Evolutionary conservation across 768 basidiomycete species (phyloP).

Genomic region (Tricholoma flavovirens): DNA sequence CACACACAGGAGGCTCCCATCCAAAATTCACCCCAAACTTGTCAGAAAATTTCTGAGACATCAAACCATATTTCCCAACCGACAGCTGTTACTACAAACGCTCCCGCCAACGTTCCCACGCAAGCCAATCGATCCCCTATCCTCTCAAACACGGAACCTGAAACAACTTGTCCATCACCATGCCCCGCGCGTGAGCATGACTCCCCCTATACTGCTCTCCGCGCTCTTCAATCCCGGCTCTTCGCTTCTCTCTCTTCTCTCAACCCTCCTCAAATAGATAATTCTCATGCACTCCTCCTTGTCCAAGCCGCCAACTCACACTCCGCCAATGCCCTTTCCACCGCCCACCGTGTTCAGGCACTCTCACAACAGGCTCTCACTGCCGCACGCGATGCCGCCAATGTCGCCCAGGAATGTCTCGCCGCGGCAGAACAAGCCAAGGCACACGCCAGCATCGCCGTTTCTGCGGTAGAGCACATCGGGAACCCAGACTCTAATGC

Average conservation of each 20-base stretch:
- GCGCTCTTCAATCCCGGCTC: slow-evolving; percentile 18
- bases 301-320: slow-evolving; percentile 21
- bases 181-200: background rate
- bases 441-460: slow-evolving; percentile 16
- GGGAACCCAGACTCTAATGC: background rate
- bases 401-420: slow-evolving; percentile 23
- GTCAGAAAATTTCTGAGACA: background rate
- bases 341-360: slow-evolving; percentile 21
- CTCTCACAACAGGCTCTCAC: slow-evolving; percentile 26
- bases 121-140: background rate
- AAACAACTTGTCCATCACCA: background rate
- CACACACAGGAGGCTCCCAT: background rate
- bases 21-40: background rate
- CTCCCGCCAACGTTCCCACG: background rate
- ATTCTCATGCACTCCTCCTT: slow-evolving; percentile 12
- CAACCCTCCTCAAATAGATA: slow-evolving; percentile 9
- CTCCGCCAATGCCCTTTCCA: slow-evolving; percentile 16
- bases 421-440: slow-evolving; percentile 19
- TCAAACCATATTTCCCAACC: background rate
- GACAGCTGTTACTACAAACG: background rate
- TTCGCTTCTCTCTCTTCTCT: slow-evolving; percentile 17
- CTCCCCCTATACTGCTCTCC: slow-evolving; percentile 14
- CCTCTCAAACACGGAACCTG: background rate
- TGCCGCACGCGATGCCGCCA: slow-evolving; percentile 22
- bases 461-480: slow-evolving; percentile 17